phyloP scores from a whole-genome alignment of 2,329 filamentous ascomycete genomes.

The Epichloe festucae region DNA sequence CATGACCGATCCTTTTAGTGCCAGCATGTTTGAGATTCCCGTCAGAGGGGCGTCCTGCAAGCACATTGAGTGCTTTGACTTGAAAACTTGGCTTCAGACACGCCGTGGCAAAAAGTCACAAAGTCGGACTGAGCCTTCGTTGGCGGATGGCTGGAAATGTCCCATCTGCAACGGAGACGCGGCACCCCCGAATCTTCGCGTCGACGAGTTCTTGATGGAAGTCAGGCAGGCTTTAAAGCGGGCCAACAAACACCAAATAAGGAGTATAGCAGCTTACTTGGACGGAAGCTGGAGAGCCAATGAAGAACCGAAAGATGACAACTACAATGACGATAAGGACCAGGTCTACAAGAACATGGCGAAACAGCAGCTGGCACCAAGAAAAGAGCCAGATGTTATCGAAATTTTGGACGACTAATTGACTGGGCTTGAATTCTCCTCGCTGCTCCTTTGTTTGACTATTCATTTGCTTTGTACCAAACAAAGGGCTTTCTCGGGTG shows the following conservation, averaged over 20 bases:
- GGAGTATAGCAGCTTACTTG: conserved; percentile 16
- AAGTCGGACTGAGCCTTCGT: conserved; percentile 32
- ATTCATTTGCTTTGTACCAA: neutral
- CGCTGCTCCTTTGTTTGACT: neutral
- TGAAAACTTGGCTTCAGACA: conserved; percentile 65
- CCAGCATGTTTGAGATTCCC: conserved; percentile 53
- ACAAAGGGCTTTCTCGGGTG: neutral
- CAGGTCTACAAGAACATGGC: neutral
- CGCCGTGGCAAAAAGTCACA: conserved; percentile 33
- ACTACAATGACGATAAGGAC: conserved; percentile 7
- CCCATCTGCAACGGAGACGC: conserved; percentile 72
- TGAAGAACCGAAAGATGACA: conserved; percentile 17
- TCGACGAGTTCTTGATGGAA: conserved; percentile 61
- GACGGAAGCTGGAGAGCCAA: conserved; percentile 23
- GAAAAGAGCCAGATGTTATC: conserved; percentile 9
- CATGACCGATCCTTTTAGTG: conserved; percentile 54
- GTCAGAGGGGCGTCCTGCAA: conserved; percentile 56
- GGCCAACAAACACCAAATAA: conserved; percentile 12
- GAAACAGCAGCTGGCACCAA: neutral
- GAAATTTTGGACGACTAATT: conserved; percentile 16
- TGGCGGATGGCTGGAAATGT: conserved; percentile 69
- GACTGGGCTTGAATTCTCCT: neutral
- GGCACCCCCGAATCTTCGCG: conserved; percentile 54
- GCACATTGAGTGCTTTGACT: conserved; percentile 83
- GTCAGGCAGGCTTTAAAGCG: conserved; percentile 42